A percentile compares a stretch with the other conserved stretches of the same genome.
phyloP scores from a whole-genome alignment of 495 filamentous ascomycete genomes.

The Trichoderma virens region DNA sequence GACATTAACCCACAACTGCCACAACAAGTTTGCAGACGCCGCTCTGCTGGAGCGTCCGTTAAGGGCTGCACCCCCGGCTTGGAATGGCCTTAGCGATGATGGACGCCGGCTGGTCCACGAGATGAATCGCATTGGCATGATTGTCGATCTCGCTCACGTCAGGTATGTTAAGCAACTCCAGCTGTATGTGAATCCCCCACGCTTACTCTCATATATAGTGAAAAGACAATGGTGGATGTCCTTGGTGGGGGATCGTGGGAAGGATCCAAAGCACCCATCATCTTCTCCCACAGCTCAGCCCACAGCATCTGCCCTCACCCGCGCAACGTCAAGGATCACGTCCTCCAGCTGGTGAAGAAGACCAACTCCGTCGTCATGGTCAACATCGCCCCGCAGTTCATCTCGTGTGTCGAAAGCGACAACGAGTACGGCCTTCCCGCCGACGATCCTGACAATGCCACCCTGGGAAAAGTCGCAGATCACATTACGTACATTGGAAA shows the following conservation, averaged over 20 bases:
- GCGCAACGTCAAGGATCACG: conserved; percentile 65
- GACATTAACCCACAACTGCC: conserved; percentile 90
- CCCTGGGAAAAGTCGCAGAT: conserved; percentile 66
- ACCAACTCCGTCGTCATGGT: conserved; percentile 64
- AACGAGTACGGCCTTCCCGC: conserved; percentile 52
- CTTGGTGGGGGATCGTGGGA: conserved; percentile 43
- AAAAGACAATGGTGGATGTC: conserved; percentile 64
- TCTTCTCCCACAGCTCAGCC: conserved; percentile 65
- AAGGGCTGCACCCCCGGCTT: conserved; percentile 40
- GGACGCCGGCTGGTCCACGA: conserved; percentile 62
- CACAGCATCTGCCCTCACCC: conserved; percentile 61
- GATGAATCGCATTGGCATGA: conserved; percentile 77
- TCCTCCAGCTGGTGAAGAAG: conserved; percentile 54
- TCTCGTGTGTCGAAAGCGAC: conserved; percentile 54
- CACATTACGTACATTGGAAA: conserved; percentile 65
- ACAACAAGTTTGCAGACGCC: conserved; percentile 82
- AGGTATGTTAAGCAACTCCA: conserved; percentile 4
- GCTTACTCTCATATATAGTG: conserved; percentile 22
- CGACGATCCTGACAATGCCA: conserved; percentile 57
- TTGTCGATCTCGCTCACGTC: conserved; percentile 66
- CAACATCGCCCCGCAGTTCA: conserved; percentile 72
- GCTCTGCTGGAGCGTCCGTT: conserved; percentile 50
- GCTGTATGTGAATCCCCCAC: background rate
- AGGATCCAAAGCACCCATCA: conserved; percentile 57
- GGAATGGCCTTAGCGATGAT: conserved; percentile 58